These are phyloP conservation scores for Amborella trichopoda DNA, from an alignment of 164 flowering plant genomes.

Conservation along the genomic window DNA sequence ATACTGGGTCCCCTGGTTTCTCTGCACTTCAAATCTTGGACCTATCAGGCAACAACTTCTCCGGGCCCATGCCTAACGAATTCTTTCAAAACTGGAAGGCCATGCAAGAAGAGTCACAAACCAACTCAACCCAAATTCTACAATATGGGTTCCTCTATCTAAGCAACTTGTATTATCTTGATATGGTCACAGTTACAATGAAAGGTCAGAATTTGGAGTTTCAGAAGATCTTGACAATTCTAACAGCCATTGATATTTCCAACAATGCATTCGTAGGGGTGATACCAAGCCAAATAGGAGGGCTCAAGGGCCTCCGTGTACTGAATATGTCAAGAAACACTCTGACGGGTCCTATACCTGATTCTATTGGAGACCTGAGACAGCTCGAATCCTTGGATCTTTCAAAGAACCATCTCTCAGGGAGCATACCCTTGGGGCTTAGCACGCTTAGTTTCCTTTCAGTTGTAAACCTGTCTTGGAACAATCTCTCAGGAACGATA, in stretches of 20 bases:
- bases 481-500: conserved; percentile 2
- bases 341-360: neutral
- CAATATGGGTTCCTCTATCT: neutral
- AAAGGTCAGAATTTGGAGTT: neutral
- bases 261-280: neutral
- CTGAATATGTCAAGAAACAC: neutral
- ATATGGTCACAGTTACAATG: neutral
- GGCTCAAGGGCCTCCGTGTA: neutral
- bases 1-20: conserved; percentile 7
- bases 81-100: no score
- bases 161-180: neutral
- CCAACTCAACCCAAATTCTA: no score
- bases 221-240: neutral
- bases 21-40: conserved; percentile 41
- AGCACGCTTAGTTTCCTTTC: neutral
- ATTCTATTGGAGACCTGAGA: neutral
- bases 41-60: conserved; percentile 31
- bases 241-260: neutral
- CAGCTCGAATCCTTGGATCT: conserved; percentile 3
- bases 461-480: conserved; percentile 3
- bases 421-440: neutral
- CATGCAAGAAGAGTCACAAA: no score
- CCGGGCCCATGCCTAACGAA: conserved; percentile 28
- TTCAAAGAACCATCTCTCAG: neutral
- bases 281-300: neutral